Evolutionary conservation across 331 rosid species (phyloP).

Genomic region (Malus hybrid): DNA sequence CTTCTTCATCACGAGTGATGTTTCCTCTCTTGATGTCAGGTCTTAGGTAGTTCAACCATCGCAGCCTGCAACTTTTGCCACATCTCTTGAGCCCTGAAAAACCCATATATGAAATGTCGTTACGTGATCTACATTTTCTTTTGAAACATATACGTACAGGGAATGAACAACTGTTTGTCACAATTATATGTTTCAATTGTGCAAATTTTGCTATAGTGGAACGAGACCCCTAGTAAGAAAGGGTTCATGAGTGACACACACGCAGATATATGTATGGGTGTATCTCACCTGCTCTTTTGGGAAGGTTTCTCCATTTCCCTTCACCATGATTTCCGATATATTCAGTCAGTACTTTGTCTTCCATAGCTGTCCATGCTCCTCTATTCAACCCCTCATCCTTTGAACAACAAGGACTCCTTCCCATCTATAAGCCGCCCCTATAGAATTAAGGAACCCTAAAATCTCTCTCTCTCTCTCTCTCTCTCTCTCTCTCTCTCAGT

Average conservation of each 20-base stretch:
- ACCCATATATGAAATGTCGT: not conserved
- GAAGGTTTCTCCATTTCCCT: constrained; percentile 69
- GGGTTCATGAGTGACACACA: not conserved
- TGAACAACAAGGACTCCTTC: constrained; percentile 61
- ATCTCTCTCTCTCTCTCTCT: not conserved
- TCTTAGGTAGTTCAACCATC: constrained; percentile 67
- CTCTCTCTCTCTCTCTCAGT: constrained; percentile 13
- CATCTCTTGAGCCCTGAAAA: constrained; percentile 63
- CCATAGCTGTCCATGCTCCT: constrained; percentile 74
- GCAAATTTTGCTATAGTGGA: too few relatives aligned
- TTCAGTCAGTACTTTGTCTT: constrained; percentile 44
- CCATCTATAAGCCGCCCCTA: constrained; percentile 25
- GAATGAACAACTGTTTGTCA: too few relatives aligned
- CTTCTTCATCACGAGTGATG: constrained; percentile 58
- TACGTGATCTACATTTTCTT: not conserved
- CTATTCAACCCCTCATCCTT: constrained; percentile 46
- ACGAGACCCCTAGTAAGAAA: too few relatives aligned
- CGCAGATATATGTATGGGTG: not conserved
- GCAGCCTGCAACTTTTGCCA: constrained; percentile 64
- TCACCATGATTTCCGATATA: constrained; percentile 47
- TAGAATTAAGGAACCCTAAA: not conserved
- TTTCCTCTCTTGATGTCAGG: constrained; percentile 74
- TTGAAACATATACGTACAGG: not conserved
- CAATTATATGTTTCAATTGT: too few relatives aligned
- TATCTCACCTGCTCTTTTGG: constrained; percentile 56